Conservation (phyloP, 2,329 filamentous ascomycete species). For the Ascochyta viciae-villosae region DNA sequence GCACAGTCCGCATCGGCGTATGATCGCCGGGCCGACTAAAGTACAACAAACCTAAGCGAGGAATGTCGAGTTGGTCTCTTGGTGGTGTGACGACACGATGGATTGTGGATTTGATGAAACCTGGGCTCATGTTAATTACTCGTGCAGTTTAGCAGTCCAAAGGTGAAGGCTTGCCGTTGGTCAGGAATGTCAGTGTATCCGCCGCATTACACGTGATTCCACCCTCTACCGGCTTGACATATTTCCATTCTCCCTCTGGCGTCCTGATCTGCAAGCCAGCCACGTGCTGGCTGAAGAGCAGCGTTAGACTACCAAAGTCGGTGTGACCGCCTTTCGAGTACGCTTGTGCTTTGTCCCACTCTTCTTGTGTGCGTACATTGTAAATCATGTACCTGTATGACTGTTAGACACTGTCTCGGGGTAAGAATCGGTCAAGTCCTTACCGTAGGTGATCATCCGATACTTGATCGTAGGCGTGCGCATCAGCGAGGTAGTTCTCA, state of each 20-base stretch:
- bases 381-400: conserved; percentile 26
- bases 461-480: conserved; percentile 23
- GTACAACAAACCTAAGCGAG: conserved; percentile 39
- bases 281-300: conserved; percentile 65
- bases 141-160: neutral
- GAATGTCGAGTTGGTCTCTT: conserved; percentile 56
- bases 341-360: conserved; percentile 48
- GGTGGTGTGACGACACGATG: conserved; percentile 59
- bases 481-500: conserved; percentile 26
- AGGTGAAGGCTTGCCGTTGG: conserved; percentile 37
- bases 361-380: conserved; percentile 23
- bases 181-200: conserved; percentile 48
- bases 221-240: conserved; percentile 47
- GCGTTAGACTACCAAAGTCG: conserved; percentile 62
- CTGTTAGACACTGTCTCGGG: neutral
- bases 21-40: conserved; percentile 34
- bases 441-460: conserved; percentile 25
- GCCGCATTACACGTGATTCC: conserved; percentile 51
- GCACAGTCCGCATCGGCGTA: conserved; percentile 41
- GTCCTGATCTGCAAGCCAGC: conserved; percentile 61
- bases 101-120: conserved; percentile 56
- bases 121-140: conserved; percentile 5
- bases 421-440: neutral
- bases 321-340: conserved; percentile 57
- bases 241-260: conserved; percentile 47